A percentile compares a stretch with the other conserved stretches of the same genome.
Conservation (phyloP, 768 basidiomycete genomes). For the Termitomyces sp. region DNA sequence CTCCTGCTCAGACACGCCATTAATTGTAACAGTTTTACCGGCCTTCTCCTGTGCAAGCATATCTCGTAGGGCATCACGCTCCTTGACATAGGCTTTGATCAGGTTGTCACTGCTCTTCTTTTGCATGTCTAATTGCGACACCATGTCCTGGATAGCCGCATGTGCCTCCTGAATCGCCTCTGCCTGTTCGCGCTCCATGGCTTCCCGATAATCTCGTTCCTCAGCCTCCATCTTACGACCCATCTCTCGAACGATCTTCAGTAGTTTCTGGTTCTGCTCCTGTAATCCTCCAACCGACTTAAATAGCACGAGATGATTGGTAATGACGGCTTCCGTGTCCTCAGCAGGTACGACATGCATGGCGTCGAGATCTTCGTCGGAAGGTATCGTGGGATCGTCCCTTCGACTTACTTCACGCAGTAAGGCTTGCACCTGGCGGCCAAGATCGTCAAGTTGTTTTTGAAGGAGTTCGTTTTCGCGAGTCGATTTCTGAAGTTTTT, state of each 20-base stretch:
- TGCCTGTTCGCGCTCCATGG: slow-evolving; percentile 67
- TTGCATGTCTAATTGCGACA: slow-evolving; percentile 72
- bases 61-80: slow-evolving; percentile 78
- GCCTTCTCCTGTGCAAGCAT: slow-evolving; percentile 56
- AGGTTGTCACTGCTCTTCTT: slow-evolving; percentile 64
- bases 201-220: slow-evolving; percentile 69
- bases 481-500: slow-evolving; percentile 53
- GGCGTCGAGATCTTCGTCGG: slow-evolving; percentile 55
- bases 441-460: slow-evolving; percentile 76
- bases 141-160: slow-evolving; percentile 76
- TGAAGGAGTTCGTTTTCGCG: slow-evolving; percentile 65
- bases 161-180: slow-evolving; percentile 87
- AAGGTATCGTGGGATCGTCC: slow-evolving; percentile 77
- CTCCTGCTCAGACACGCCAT: slow-evolving; percentile 16
- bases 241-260: slow-evolving; percentile 79
- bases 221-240: slow-evolving; percentile 82
- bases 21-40: slow-evolving; percentile 11
- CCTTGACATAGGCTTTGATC: slow-evolving; percentile 79
- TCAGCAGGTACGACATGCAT: slow-evolving; percentile 35
- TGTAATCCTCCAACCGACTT: slow-evolving; percentile 75
- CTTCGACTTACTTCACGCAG: slow-evolving; percentile 75
- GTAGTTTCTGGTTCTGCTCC: slow-evolving; percentile 84
- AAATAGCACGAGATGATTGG: slow-evolving; percentile 86
- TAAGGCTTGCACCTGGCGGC: slow-evolving; percentile 77
- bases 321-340: slow-evolving; percentile 76